Base-by-base conservation (phyloP, 352 stramenopile genomes). In the Phytophthora tentaculata region DNA sequence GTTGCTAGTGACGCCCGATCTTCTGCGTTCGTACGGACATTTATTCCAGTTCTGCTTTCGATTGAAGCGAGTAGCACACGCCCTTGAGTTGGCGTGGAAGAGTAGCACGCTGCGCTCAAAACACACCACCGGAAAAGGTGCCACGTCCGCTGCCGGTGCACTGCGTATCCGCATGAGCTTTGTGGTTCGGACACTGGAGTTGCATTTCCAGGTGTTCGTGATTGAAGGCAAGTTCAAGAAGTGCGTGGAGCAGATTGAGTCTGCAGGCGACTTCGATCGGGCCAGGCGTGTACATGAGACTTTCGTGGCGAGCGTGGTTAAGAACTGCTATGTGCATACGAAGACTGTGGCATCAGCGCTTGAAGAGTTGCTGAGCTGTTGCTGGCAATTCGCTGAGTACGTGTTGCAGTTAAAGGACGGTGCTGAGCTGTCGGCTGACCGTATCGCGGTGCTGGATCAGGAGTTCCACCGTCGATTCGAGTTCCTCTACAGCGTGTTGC, bases 41-140 rank as follows among this genome's bases (percentile, higher is more conserved):
- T 52, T 95, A 28, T 95, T 93, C 62, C 84, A 91, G 68, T 91
- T 95, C 51, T 90, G 79, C 43, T 91, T 95, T 50, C 83, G 83
- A 2, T 61, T 95, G 44, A 95, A 95, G 55, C 87, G 87, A 22
- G 71, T 91, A 13, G 73, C 82, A 0, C 73, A 91, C 50, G 87
- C 80, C 28, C 71, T 95, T 1, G 84, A 93, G 37, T 56, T 77
- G 41, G 83, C 77, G 7, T 95, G 83, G 84, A 92, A 91, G 48
- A 74, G 72, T 62, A 60, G 24, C 23, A 64, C 64, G 2, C 53
- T 89, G 28, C 79, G 80, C 12, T 71, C 62, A 2, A 82, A 78
- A 24, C 23, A 35, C 10, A 67, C 20, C 20, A 47, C 61, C 19
- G 61, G 26, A 60, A 61, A 64, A 16, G 28, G 35, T 37, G 41